These are phyloP conservation scores for Eucalyptus sp. DNA, from an alignment of 345 rosid species.

Conservation along the genomic window DNA sequence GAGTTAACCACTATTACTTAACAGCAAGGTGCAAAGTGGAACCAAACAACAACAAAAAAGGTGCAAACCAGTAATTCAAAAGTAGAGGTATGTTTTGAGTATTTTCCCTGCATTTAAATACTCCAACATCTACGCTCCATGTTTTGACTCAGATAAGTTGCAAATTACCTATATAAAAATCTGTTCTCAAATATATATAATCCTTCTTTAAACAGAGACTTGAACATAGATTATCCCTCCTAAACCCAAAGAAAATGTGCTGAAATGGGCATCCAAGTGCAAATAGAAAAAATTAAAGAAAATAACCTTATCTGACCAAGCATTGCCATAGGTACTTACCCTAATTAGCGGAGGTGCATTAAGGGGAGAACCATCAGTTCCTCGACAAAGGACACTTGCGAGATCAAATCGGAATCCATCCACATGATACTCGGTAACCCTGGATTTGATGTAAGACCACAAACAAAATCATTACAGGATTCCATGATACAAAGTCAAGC, in stretches of 20 bases:
- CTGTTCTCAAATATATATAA: not conserved
- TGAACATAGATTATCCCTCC: not conserved
- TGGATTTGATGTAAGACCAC: slow-evolving; percentile 7
- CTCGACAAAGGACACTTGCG: slow-evolving; percentile 91
- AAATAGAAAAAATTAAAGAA: not conserved
- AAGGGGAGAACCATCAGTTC: slow-evolving; percentile 83
- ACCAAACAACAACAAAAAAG: not conserved
- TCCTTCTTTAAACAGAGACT: not conserved
- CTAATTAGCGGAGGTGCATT: slow-evolving; percentile 70
- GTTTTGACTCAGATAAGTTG: not conserved
- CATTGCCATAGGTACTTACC: slow-evolving; percentile 18
- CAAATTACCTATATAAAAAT: not conserved
- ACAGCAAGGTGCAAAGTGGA: not conserved
- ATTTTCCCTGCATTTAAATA: not conserved
- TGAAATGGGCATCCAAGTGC: not conserved
- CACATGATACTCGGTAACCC: slow-evolving; percentile 80
- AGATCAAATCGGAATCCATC: slow-evolving; percentile 98
- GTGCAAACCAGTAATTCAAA: not conserved
- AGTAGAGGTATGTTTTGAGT: not conserved
- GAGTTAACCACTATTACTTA: not conserved
- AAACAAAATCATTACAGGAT: not conserved
- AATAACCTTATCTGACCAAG: not conserved
- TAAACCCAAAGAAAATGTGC: not conserved
- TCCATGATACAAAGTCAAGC: not conserved
- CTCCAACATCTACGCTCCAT: not conserved